A percentile compares a stretch with the other conserved stretches of the same genome.
Conservation (phyloP, 2,329 filamentous ascomycete genomes). For the Zymoseptoria passerinii region DNA sequence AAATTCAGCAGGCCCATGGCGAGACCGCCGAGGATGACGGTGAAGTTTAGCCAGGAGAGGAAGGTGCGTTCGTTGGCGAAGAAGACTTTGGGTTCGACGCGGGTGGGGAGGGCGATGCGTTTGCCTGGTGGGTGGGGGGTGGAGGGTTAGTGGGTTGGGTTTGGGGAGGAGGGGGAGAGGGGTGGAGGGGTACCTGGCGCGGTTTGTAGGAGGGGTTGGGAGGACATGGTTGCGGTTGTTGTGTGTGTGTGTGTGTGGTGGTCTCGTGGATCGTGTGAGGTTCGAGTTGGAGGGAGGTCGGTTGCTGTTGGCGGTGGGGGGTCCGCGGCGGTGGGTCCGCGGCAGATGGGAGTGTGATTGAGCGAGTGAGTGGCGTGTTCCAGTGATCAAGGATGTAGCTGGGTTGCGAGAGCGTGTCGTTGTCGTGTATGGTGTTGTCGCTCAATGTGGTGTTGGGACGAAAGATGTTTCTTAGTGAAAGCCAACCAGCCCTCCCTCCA, state of each 20-base stretch:
- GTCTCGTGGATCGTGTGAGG: neutral
- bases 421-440: neutral
- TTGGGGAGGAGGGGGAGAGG: neutral
- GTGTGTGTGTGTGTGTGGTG: too few species aligned
- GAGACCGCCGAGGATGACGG: conserved; percentile 91
- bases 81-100: conserved; percentile 99
- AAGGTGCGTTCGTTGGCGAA: conserved; percentile 99
- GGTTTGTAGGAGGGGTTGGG: conserved; percentile 89
- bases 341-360: neutral
- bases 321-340: neutral
- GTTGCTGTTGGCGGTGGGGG: conserved; percentile 2
- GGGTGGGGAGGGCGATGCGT: conserved; percentile 93
- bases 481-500: neutral
- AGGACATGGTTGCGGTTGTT: conserved; percentile 61
- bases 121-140: conserved; percentile 57
- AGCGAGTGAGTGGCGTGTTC: neutral
- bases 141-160: conserved; percentile 1
- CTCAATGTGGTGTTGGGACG: neutral
- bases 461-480: neutral
- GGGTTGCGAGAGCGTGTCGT: neutral
- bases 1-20: conserved; percentile 98
- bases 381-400: neutral
- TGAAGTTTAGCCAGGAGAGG: conserved; percentile 99
- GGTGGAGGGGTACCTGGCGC: conserved; percentile 59
- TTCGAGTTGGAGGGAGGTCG: neutral